Evolutionary conservation across 257 asterid genomes (phyloP).

Genomic region (Mitragyna speciosa): DNA sequence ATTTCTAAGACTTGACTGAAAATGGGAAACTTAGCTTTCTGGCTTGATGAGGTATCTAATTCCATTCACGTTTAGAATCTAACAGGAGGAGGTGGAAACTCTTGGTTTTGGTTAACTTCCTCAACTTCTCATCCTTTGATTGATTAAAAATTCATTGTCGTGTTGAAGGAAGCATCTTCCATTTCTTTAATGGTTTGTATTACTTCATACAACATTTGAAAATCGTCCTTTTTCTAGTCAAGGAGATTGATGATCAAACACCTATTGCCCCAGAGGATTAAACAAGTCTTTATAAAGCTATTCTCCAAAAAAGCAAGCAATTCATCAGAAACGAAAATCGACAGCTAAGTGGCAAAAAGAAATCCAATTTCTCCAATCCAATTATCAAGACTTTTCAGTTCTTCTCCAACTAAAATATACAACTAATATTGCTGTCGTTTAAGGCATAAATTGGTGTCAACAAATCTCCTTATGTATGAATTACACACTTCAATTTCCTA

Average conservation of each 20-base stretch:
- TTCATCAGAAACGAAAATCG: background rate
- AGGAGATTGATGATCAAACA: background rate
- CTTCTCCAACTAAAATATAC: slow-evolving; percentile 9
- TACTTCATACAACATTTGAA: background rate
- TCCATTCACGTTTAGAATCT: slow-evolving; percentile 12
- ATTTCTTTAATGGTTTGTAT: background rate
- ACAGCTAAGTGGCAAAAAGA: background rate
- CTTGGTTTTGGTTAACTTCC: slow-evolving; percentile 12
- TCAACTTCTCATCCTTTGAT: slow-evolving; percentile 2
- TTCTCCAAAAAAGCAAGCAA: background rate
- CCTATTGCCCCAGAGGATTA: background rate
- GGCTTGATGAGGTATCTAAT: slow-evolving; percentile 21
- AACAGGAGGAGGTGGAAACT: slow-evolving; percentile 3
- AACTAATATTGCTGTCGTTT: background rate
- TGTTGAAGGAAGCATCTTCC: slow-evolving; percentile 16
- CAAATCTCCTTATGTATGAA: slow-evolving; percentile 3
- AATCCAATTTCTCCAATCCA: background rate
- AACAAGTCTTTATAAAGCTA: background rate
- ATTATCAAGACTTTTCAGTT: background rate
- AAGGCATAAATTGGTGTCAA: background rate
- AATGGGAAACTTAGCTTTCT: slow-evolving; percentile 11
- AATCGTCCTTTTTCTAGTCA: slow-evolving; percentile 15
- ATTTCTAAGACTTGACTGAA: background rate
- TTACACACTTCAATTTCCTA: background rate
- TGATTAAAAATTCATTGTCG: background rate